Conservation (phyloP, 2,329 filamentous ascomycete species). For the Aureobasidium musti region DNA sequence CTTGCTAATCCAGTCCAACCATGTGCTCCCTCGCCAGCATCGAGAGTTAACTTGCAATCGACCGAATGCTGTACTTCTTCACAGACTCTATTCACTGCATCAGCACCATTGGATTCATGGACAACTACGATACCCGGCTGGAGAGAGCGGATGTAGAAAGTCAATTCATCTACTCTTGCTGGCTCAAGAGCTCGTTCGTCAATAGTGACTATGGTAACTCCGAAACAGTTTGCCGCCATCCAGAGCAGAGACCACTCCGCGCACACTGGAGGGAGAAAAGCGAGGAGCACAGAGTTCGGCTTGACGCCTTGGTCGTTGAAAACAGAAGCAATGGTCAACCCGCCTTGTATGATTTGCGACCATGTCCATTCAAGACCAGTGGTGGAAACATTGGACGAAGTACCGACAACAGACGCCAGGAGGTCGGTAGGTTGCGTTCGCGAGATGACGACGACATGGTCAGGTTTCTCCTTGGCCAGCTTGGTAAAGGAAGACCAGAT, state of each 20-base stretch:
- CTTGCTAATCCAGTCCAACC: background rate
- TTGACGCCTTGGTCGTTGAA: background rate
- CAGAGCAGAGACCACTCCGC: constrained; percentile 21
- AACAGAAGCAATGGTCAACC: background rate
- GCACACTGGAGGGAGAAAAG: constrained; percentile 6
- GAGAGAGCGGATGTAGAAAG: background rate
- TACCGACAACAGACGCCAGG: background rate
- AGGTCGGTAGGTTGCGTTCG: background rate
- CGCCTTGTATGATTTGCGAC: background rate
- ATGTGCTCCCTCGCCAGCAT: background rate
- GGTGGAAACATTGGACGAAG: background rate
- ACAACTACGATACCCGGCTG: background rate
- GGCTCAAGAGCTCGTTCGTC: constrained; percentile 13
- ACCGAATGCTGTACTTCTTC: background rate
- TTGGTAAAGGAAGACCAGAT: background rate
- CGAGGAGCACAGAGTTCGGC: constrained; percentile 1
- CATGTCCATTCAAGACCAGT: constrained; percentile 10
- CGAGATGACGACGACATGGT: background rate
- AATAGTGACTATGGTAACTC: constrained; percentile 2
- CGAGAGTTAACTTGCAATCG: constrained; percentile 5
- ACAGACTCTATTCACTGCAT: background rate
- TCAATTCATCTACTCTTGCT: constrained; percentile 14
- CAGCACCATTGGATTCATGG: background rate
- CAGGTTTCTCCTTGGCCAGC: background rate
- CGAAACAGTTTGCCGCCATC: background rate